A percentile compares a stretch with the other conserved stretches of the same genome.
These are phyloP conservation scores for Immersiporthe knoxdaviesiana DNA, from an alignment of 2,329 filamentous ascomycete genomes.

Conservation along the genomic window DNA sequence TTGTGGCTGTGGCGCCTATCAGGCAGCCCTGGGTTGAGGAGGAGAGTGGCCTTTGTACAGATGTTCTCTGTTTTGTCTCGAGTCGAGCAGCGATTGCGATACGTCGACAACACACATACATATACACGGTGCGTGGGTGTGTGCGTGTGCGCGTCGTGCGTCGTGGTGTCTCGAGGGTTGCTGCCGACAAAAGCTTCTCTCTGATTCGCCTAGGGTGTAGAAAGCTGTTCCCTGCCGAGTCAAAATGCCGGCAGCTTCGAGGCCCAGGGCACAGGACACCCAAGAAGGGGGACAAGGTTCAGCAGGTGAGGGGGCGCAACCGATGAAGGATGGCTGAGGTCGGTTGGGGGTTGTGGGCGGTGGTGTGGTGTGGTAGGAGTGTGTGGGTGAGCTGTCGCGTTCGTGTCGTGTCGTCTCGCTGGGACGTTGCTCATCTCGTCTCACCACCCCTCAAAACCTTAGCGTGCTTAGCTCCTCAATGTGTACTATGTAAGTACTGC, in stretches of 20 bases:
- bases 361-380: background rate
- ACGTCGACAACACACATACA: background rate
- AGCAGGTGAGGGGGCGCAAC: background rate
- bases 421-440: background rate
- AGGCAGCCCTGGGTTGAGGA: no score
- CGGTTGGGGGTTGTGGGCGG: background rate
- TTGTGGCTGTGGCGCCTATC: background rate
- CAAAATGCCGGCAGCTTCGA: background rate
- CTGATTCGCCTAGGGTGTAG: background rate
- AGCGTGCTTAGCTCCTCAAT: no score
- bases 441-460: background rate
- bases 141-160: background rate
- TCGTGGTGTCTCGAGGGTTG: background rate
- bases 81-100: background rate
- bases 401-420: background rate
- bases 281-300: background rate
- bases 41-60: no score
- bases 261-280: background rate
- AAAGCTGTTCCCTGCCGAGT: constrained; percentile 1
- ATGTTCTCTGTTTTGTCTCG: background rate
- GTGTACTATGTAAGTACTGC: no score
- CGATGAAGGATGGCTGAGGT: background rate
- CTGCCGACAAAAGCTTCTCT: background rate
- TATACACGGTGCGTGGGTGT: no score
- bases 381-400: background rate